Evolutionary conservation across 805 yeast species (phyloP).

Genomic region (Candida silvatica): DNA sequence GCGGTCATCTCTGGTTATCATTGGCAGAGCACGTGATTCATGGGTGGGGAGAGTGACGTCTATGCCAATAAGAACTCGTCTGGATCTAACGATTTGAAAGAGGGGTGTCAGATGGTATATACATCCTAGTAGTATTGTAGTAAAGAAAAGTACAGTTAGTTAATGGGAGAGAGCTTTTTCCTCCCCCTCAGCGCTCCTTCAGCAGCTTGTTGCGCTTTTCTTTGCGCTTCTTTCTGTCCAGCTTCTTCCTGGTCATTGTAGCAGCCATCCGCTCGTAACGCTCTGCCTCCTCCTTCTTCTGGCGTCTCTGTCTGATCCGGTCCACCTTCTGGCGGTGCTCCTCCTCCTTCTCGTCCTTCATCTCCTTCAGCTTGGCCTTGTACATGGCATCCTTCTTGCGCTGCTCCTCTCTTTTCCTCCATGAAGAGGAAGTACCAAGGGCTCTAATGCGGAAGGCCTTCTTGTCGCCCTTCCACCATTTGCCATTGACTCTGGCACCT

Average conservation of each 20-base stretch:
- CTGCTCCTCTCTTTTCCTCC: constrained; percentile 61
- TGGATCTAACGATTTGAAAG: constrained; percentile 24
- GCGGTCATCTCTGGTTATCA: constrained; percentile 4
- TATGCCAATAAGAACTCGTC: constrained; percentile 29
- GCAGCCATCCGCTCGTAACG: constrained; percentile 75
- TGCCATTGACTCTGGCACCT: constrained; percentile 25
- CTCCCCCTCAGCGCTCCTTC: constrained; percentile 55
- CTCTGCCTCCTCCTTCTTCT: constrained; percentile 80
- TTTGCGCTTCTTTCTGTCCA: constrained; percentile 80
- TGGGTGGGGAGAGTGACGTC: constrained; percentile 22
- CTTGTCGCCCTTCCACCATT: constrained; percentile 64
- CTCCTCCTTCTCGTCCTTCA: constrained; percentile 72
- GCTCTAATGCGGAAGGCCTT: constrained; percentile 59
- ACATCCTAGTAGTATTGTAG: constrained; percentile 10
- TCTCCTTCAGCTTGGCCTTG: constrained; percentile 59
- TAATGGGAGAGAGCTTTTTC: background rate
- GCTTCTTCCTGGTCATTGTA: constrained; percentile 87
- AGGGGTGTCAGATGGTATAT: constrained; percentile 29
- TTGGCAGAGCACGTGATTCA: constrained; percentile 25
- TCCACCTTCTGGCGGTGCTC: constrained; percentile 45
- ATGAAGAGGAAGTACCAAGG: constrained; percentile 50
- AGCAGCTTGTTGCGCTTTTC: constrained; percentile 93
- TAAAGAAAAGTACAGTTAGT: background rate
- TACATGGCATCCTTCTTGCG: constrained; percentile 56
- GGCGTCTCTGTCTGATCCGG: constrained; percentile 63